Evolutionary conservation across 2,329 filamentous ascomycete genomes (phyloP).

Genomic region (Stemphylium lycopersici): DNA sequence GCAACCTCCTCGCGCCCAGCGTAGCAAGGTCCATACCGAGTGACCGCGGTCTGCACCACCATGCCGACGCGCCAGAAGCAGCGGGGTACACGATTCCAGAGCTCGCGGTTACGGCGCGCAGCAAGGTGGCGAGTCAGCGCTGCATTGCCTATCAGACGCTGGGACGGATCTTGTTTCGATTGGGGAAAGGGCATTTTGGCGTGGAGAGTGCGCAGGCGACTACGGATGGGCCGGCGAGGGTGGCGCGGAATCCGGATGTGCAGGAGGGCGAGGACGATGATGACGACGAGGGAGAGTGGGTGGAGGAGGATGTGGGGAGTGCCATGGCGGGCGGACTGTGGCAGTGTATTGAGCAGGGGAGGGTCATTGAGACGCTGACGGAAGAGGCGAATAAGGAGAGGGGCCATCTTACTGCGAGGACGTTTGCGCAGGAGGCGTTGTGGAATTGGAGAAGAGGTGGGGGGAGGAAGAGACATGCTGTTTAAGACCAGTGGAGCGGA

Average conservation of each 20-base stretch:
- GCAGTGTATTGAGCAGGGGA: slow-evolving; percentile 76
- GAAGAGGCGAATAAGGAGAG: slow-evolving; percentile 72
- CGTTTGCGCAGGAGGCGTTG: slow-evolving; percentile 86
- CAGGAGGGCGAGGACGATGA: slow-evolving; percentile 42
- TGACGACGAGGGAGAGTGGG: slow-evolving; percentile 34
- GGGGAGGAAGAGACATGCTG: slow-evolving; percentile 63
- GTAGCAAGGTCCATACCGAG: slow-evolving; percentile 75
- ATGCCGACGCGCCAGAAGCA: slow-evolving; percentile 88
- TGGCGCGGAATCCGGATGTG: slow-evolving; percentile 47
- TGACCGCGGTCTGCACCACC: slow-evolving; percentile 86
- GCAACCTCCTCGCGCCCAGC: slow-evolving; percentile 77
- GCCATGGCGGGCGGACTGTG: slow-evolving; percentile 77
- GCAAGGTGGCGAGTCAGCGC: slow-evolving; percentile 81
- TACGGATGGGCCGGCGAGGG: slow-evolving; percentile 56
- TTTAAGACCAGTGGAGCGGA: slow-evolving; percentile 25
- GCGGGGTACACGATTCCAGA: slow-evolving; percentile 94
- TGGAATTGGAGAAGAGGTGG: slow-evolving; percentile 84
- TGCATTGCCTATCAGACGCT: slow-evolving; percentile 92
- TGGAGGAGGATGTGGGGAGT: slow-evolving; percentile 48
- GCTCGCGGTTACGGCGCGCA: slow-evolving; percentile 78
- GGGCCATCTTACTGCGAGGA: slow-evolving; percentile 78
- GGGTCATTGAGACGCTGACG: slow-evolving; percentile 76
- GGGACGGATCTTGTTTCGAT: slow-evolving; percentile 80
- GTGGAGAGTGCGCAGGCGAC: slow-evolving; percentile 53
- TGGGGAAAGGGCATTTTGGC: slow-evolving; percentile 76